Evolutionary conservation across 2,329 filamentous ascomycete genomes (phyloP), one percentile per base, ranked within the genome.

Genomic region (Talaromyces marneffei): DNA sequence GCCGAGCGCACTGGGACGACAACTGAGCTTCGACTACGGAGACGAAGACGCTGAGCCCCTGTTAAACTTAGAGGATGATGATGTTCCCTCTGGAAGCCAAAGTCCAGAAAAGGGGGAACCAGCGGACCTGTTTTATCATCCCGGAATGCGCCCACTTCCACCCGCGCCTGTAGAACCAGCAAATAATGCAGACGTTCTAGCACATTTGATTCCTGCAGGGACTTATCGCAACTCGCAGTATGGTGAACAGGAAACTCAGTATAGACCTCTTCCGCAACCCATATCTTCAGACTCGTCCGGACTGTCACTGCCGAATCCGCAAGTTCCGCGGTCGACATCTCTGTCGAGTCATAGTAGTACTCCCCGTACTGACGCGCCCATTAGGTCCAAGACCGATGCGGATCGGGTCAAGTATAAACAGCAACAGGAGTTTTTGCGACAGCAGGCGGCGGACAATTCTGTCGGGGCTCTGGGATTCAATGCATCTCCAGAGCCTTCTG

Each of bases 51-150:
- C 50, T 66, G 93, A 97, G 71, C 80, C 50, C 75, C 84, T 71
- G 80, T 83, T 83, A 77, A 61, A 81, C 76, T 65, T 88, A 78
- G 67, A 84, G 77, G 68, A 77, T 66, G 65, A 69, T 54, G 70
- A 74, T 60, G 69, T 79, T 62, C 75, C 73, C 53, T 82, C 80
- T 39, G 77, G 74, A 16, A 87, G 85, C 66, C 87, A 90, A 39
- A 90, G 87, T 29, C 86, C 87, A 1, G 76, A 79, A 37, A 85
- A 85, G 65, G 87, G 89, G 46, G 91, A 92, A 60, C 90, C 91
- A 64, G 90, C 89, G 18, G 94, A 96, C 68, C 87, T 97, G 71
- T 96, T 96, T 72, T 99, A 95, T 73, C 92, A 97, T 69, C 92
- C 92, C 18, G 91, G 91, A 40, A 85, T 92, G 71, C 80, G 80